Evolutionary conservation across 805 yeast species (phyloP).

Genomic region (Metschnikowia amazonensis): DNA sequence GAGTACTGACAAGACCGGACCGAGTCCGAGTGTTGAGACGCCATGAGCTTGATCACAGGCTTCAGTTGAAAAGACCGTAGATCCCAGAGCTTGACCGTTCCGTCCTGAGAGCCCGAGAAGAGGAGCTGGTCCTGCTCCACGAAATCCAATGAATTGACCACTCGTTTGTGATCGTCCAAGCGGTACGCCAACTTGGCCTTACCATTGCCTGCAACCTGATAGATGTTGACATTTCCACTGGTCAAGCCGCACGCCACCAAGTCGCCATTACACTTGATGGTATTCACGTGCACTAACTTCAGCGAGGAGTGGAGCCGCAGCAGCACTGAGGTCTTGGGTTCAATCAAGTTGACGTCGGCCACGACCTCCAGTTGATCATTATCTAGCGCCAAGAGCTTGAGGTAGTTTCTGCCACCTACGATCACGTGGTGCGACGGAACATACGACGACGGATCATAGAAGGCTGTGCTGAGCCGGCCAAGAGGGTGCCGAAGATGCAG

Average conservation of each 20-base stretch:
- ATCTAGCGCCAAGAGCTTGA: constrained; percentile 31
- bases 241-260: constrained; percentile 40
- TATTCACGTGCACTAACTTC: constrained; percentile 36
- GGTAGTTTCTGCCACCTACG: constrained; percentile 41
- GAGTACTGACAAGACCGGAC: constrained; percentile 53
- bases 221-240: constrained; percentile 33
- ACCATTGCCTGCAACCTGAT: constrained; percentile 31
- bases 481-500: constrained; percentile 25
- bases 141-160: constrained; percentile 41
- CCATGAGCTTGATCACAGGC: constrained; percentile 46
- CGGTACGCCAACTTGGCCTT: constrained; percentile 27
- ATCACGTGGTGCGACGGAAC: constrained; percentile 31
- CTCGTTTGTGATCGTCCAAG: constrained; percentile 40
- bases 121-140: constrained; percentile 24
- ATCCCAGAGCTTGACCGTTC: constrained; percentile 75
- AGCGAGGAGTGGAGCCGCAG: constrained; percentile 13
- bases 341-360: constrained; percentile 34
- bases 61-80: constrained; percentile 44
- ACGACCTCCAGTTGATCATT: constrained; percentile 29
- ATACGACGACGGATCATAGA: constrained; percentile 10
- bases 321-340: constrained; percentile 17
- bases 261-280: constrained; percentile 33
- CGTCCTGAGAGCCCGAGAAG: constrained; percentile 72
- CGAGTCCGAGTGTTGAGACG: constrained; percentile 66
- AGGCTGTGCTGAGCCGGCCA: constrained; percentile 11